Conservation (phyloP, 805 yeast genomes). For the Clavispora vitiphila region DNA sequence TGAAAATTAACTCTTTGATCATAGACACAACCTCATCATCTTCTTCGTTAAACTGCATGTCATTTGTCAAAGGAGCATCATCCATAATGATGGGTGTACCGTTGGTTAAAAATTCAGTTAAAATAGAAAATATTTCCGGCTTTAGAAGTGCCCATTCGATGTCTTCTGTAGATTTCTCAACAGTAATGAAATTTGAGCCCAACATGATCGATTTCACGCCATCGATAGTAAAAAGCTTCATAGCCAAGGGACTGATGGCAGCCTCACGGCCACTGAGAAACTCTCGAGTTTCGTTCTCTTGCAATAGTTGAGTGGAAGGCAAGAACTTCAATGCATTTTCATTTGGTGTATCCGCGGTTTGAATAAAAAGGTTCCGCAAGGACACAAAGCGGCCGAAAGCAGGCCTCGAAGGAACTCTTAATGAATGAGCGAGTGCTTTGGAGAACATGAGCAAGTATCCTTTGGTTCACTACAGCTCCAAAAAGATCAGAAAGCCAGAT, state of each 20-base stretch:
- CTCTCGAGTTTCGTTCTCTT: constrained; percentile 59
- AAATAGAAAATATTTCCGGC: constrained; percentile 59
- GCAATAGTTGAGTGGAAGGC: constrained; percentile 66
- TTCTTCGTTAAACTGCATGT: constrained; percentile 47
- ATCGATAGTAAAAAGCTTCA: constrained; percentile 67
- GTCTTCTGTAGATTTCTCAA: constrained; percentile 54
- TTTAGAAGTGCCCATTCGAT: constrained; percentile 57
- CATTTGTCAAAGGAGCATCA: constrained; percentile 24
- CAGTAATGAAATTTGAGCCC: constrained; percentile 79
- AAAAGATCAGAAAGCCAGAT: neutral
- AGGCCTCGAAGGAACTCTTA: neutral
- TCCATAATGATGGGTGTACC: constrained; percentile 48
- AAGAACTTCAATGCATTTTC: constrained; percentile 80
- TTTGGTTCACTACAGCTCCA: neutral
- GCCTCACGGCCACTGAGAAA: constrained; percentile 75
- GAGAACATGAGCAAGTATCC: neutral
- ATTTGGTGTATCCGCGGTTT: constrained; percentile 82
- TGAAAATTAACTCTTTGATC: constrained; percentile 65
- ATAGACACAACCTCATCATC: constrained; percentile 64
- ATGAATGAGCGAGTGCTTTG: neutral
- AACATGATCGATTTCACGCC: constrained; percentile 75
- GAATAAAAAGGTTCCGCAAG: constrained; percentile 49
- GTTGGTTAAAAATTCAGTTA: constrained; percentile 51
- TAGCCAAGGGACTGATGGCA: constrained; percentile 66
- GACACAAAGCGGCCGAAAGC: neutral